These are phyloP conservation scores for Obba rivulosa DNA, from an alignment of 768 basidiomycete genomes.

Conservation along the genomic window DNA sequence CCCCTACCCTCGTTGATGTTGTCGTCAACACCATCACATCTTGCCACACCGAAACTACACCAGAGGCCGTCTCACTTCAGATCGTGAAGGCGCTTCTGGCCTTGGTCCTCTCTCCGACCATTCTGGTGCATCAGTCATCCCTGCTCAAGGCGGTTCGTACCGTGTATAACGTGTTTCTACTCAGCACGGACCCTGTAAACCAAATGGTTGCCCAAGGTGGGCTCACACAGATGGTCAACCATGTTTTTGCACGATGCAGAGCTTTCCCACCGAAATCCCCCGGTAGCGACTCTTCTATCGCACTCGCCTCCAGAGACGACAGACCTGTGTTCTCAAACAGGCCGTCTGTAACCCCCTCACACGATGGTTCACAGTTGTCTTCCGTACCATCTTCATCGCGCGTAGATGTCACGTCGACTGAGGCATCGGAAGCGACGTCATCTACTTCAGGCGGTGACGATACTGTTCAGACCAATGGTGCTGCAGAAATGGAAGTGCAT, in stretches of 20 bases:
- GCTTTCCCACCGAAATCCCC: conserved; percentile 16
- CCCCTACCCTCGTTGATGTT: conserved; percentile 82
- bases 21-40: conserved; percentile 94
- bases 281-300: conserved; percentile 15
- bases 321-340: conserved; percentile 6
- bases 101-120: conserved; percentile 79
- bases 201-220: conserved; percentile 99
- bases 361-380: neutral
- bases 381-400: neutral
- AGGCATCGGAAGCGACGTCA: conserved; percentile 4
- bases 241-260: conserved; percentile 84
- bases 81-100: conserved; percentile 94
- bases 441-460: neutral
- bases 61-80: conserved; percentile 89
- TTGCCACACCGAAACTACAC: conserved; percentile 82
- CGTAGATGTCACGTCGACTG: neutral
- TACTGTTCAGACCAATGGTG: too few species aligned
- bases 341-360: conserved; percentile 11
- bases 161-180: conserved; percentile 95
- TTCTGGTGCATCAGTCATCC: conserved; percentile 92
- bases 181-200: conserved; percentile 85
- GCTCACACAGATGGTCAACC: conserved; percentile 96
- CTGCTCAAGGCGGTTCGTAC: conserved; percentile 94
- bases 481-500: too few species aligned
- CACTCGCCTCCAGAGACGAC: conserved; percentile 10